These are phyloP conservation scores for Laburnicola sp. DNA, from an alignment of 2,329 filamentous ascomycete genomes.

Conservation along the genomic window DNA sequence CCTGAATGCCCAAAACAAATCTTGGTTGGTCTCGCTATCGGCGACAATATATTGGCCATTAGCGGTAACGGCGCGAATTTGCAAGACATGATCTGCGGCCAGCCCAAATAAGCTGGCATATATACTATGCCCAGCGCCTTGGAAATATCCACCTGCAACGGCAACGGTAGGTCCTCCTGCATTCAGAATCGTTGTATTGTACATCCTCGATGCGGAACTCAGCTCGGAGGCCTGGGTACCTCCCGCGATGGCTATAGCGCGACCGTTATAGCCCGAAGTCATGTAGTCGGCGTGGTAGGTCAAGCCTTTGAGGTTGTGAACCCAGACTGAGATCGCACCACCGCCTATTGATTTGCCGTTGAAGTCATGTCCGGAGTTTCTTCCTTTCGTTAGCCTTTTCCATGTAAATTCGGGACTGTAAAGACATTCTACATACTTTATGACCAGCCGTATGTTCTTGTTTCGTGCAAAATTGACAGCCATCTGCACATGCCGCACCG, in stretches of 20 bases:
- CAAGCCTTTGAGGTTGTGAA: slow-evolving; percentile 25
- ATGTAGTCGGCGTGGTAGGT: slow-evolving; percentile 22
- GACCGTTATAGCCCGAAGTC: slow-evolving; percentile 21
- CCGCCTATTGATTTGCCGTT: slow-evolving; percentile 26
- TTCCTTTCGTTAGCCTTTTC: background rate
- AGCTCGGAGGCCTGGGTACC: slow-evolving; percentile 56
- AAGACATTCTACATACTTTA: slow-evolving; percentile 16
- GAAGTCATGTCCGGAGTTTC: slow-evolving; percentile 29
- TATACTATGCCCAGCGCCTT: slow-evolving; percentile 57
- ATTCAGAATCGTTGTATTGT: slow-evolving; percentile 54
- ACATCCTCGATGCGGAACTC: slow-evolving; percentile 48
- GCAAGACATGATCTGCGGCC: slow-evolving; percentile 28
- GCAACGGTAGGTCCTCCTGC: slow-evolving; percentile 59
- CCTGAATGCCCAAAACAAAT: slow-evolving; percentile 34
- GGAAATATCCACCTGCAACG: slow-evolving; percentile 43
- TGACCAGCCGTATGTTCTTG: slow-evolving; percentile 21
- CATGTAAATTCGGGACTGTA: background rate
- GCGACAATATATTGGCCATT: slow-evolving; percentile 26
- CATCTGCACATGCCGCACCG: slow-evolving; percentile 28
- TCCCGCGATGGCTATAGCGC: slow-evolving; percentile 55
- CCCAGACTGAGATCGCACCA: slow-evolving; percentile 25
- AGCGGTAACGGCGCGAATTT: slow-evolving; percentile 23
- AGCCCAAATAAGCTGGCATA: slow-evolving; percentile 49
- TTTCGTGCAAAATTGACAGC: slow-evolving; percentile 28
- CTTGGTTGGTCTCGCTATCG: slow-evolving; percentile 17